A percentile compares a stretch with the other conserved stretches of the same genome.
These are phyloP conservation scores for Tetraselmis striata DNA, from an alignment of 139 green algal genomes.

Conservation along the genomic window DNA sequence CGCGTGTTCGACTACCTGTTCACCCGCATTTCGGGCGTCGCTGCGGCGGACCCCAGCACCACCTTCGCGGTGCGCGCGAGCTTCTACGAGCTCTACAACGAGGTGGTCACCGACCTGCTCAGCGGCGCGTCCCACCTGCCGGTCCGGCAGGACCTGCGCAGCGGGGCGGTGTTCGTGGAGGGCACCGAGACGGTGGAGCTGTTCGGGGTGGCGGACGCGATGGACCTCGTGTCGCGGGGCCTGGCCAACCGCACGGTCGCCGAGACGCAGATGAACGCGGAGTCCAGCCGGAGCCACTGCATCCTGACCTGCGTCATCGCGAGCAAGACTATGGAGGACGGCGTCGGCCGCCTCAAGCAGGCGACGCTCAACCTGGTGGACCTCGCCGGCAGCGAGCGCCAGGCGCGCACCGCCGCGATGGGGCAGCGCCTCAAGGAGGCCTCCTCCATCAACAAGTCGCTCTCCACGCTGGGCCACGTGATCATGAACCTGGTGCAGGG, in stretches of 20 bases:
- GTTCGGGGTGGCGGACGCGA: constrained; percentile 19
- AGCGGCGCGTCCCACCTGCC: neutral
- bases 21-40: neutral
- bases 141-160: neutral
- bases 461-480: constrained; percentile 41
- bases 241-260: constrained; percentile 16
- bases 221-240: constrained; percentile 24
- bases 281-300: constrained; percentile 30
- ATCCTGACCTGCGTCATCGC: constrained; percentile 31
- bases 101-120: neutral
- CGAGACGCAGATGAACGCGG: constrained; percentile 27
- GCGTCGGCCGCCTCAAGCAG: constrained; percentile 13
- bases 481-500: constrained; percentile 30
- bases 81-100: neutral
- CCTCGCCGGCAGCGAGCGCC: constrained; percentile 49
- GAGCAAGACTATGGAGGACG: constrained; percentile 19
- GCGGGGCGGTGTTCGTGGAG: neutral
- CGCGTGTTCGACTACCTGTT: constrained; percentile 7
- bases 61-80: neutral
- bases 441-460: constrained; percentile 51
- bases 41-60: neutral
- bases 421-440: constrained; percentile 51
- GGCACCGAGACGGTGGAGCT: neutral
- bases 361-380: constrained; percentile 47
- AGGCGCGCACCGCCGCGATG: constrained; percentile 31